Conservation (phyloP, 208 protist genomes). For the Acanthamoeba pearcei region DNA sequence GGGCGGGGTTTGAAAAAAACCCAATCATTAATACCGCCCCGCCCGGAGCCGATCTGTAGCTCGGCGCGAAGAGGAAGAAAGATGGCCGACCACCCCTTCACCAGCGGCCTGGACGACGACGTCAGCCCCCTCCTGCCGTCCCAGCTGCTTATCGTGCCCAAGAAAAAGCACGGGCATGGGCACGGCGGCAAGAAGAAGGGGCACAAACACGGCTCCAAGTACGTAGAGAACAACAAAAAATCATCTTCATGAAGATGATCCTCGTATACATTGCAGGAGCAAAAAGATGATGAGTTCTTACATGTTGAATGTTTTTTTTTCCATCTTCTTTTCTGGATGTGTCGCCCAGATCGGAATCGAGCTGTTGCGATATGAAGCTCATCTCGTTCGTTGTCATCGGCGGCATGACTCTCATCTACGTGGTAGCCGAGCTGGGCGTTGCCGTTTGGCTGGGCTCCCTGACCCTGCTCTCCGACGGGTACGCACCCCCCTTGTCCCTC, state of each 20-base stretch:
- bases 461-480: constrained; percentile 81
- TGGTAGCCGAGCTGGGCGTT: constrained; percentile 75
- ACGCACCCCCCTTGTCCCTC: not conserved
- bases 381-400: constrained; percentile 79
- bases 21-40: too few species aligned
- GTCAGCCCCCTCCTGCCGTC: not conserved
- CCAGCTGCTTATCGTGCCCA: not conserved
- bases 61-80: not conserved
- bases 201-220: not conserved
- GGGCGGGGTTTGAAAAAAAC: too few species aligned
- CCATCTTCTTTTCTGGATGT: not conserved
- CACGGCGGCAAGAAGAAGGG: constrained; percentile 1
- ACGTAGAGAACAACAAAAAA: not conserved
- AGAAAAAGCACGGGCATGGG: not conserved
- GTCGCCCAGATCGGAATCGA: not conserved
- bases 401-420: constrained; percentile 77
- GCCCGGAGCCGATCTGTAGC: too few species aligned
- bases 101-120: not conserved
- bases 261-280: too few species aligned
- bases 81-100: constrained; percentile 44
- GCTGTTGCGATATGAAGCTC: constrained; percentile 69
- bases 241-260: not conserved
- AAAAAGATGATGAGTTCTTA: not conserved
- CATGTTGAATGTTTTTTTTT: not conserved
- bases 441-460: constrained; percentile 80